Evolutionary conservation across 73 alveolate species (phyloP).

Genomic region (Paramecium pentaurelia): DNA sequence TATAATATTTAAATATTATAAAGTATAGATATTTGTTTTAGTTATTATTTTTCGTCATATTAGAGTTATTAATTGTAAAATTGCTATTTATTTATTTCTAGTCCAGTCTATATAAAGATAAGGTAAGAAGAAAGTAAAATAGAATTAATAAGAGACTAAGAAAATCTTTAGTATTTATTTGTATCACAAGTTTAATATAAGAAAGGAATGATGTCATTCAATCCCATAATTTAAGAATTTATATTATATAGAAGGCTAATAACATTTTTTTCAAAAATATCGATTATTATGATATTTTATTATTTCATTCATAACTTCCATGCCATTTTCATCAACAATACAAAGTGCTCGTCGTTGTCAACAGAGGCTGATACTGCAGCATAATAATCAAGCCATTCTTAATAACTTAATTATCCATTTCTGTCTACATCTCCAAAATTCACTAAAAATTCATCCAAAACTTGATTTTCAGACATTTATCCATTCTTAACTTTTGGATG

Average conservation of each 20-base stretch:
- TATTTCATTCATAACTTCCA: slow-evolving; percentile 70
- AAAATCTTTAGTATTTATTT: too few relatives aligned
- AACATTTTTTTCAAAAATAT: background rate
- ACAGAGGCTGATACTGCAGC: slow-evolving; percentile 92
- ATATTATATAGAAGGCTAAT: background rate
- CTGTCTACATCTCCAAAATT: slow-evolving; percentile 88
- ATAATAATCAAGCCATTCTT: slow-evolving; percentile 96
- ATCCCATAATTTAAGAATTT: too few relatives aligned
- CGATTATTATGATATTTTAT: background rate
- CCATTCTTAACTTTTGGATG: slow-evolving; percentile 95
- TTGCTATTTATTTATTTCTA: too few relatives aligned
- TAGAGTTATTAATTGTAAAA: too few relatives aligned
- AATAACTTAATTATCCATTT: slow-evolving; percentile 80
- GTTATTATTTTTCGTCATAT: too few relatives aligned
- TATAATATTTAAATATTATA: too few relatives aligned
- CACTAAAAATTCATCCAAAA: slow-evolving; percentile 82
- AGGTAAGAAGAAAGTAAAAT: too few relatives aligned
- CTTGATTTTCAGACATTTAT: slow-evolving; percentile 93
- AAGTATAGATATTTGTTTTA: too few relatives aligned
- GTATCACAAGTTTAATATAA: background rate
- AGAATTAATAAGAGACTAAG: background rate
- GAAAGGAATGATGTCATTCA: background rate
- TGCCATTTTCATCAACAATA: slow-evolving; percentile 91
- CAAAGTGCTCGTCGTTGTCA: slow-evolving; percentile 97
- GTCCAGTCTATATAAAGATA: too few relatives aligned